These are phyloP conservation scores for Podochytrium sp. DNA, from an alignment of 192 early-diverging fungal species.

Conservation along the genomic window DNA sequence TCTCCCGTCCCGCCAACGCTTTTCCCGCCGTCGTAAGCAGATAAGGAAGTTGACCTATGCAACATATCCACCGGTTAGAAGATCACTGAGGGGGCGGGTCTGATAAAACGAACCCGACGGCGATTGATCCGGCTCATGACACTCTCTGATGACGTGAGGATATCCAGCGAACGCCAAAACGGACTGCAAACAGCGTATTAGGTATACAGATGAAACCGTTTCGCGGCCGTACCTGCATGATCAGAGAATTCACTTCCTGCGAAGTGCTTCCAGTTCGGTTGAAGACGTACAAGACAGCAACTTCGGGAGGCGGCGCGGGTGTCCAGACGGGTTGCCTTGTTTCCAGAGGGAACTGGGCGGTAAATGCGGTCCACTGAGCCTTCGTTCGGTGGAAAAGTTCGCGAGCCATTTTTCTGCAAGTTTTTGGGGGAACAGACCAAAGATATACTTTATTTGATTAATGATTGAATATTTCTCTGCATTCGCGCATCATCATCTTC, in stretches of 20 bases:
- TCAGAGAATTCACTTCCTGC: constrained; percentile 8
- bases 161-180: constrained; percentile 52
- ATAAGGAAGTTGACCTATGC: constrained; percentile 59
- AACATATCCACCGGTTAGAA: background rate
- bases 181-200: constrained; percentile 35
- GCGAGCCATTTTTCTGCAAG: too few species aligned
- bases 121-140: constrained; percentile 58
- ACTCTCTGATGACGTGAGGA: constrained; percentile 46
- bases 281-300: constrained; percentile 17
- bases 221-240: constrained; percentile 1
- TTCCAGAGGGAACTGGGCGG: background rate
- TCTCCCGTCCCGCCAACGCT: constrained; percentile 48
- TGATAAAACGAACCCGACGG: constrained; percentile 50
- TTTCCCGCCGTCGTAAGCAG: constrained; percentile 49
- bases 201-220: too few species aligned
- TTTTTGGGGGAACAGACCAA: too few species aligned
- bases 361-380: constrained; percentile 27
- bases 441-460: background rate
- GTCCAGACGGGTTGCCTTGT: constrained; percentile 12
- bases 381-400: too few species aligned
- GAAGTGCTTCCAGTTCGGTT: background rate
- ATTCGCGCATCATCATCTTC: background rate
- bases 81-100: background rate
- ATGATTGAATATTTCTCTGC: background rate
- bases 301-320: background rate